These are phyloP conservation scores for Withania somnifera DNA, from an alignment of 305 asterid genomes.

Conservation along the genomic window DNA sequence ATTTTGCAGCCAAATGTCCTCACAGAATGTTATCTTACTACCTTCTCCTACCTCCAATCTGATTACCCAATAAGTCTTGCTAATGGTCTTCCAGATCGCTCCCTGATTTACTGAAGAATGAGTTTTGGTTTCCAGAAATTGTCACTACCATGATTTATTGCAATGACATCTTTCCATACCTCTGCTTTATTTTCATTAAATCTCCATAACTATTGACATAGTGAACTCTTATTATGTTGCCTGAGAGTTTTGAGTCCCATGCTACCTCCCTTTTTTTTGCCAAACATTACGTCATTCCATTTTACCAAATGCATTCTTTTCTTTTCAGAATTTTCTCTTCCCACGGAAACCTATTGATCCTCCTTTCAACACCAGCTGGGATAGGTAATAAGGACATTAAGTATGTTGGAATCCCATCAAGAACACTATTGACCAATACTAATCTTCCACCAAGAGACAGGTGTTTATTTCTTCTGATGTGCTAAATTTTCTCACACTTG, in stretches of 20 bases:
- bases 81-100: neutral
- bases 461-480: neutral
- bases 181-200: neutral
- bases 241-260: neutral
- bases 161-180: neutral
- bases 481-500: too few species aligned
- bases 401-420: neutral
- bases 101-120: neutral
- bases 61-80: neutral
- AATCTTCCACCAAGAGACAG: neutral
- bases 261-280: neutral
- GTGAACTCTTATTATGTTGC: neutral
- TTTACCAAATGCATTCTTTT: neutral
- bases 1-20: neutral
- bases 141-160: neutral
- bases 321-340: neutral
- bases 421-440: neutral
- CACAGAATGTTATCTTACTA: neutral
- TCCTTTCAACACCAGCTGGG: neutral
- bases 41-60: neutral
- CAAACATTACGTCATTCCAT: neutral
- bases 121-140: neutral
- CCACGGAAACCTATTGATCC: neutral
- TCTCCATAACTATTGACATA: neutral
- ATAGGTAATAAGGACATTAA: neutral